Base-by-base conservation (phyloP, 345 rosid genomes). In the Hibiscus mutabilis region DNA sequence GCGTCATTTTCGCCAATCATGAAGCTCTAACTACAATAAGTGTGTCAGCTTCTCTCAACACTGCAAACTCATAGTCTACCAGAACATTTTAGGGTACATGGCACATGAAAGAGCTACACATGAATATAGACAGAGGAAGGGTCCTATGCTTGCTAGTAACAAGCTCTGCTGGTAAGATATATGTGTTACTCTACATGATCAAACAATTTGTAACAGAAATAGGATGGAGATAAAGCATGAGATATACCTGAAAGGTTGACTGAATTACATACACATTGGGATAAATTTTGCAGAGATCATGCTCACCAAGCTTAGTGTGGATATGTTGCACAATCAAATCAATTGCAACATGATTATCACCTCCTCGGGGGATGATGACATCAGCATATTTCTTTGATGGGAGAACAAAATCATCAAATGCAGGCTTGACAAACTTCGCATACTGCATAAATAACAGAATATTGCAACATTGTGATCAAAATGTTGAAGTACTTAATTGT, bases 301-400 rank as follows among this genome's bases (percentile, higher is more conserved):
- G 98, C 75, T 81, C 89, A 76, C 98, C 98, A 80, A 93, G 98
- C 85, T 93, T 93, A 77, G 96, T 89, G 78, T 33, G 90, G 79
- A 93, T 87, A 82, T 93, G 98, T 83, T 93, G 97, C 77, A 88
- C 94, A 82, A 93, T 93, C 84, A 93, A 83, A 85, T 93, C 97
- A 80, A 93, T 80, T 59, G 98, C 98, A 76, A 93, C 96, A 73
- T 93, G 97, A 84, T 93, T 93, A 60, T 93, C 97, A 76, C 96
- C 96, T 66, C 98, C 98, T 25, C 96, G 86, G 6, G 98, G 98
- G 56, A 93, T 93, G 81, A 91, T 93, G 62, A 93, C 88, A 80
- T 93, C 98, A 15, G 98, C 97, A 83, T 86, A 91, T 76, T 93
- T 93, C 85, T 93, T 93, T 63, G 98, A 88, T 65, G 98, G 98